phyloP scores from a whole-genome alignment of 1,284 basidiomycete genomes.

The Irpex rosettiformis region DNA sequence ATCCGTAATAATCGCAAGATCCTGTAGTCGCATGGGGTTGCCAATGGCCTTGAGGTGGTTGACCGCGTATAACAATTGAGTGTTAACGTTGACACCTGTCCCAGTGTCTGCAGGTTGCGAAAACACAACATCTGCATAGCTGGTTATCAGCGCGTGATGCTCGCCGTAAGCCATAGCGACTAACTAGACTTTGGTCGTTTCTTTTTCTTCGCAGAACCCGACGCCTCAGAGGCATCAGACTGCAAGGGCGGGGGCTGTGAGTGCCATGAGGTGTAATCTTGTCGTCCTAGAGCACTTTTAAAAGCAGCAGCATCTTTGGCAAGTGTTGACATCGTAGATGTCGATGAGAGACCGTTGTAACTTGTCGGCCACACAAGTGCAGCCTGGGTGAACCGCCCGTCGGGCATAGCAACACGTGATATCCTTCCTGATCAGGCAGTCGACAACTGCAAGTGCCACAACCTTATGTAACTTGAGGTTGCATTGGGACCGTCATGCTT shows the following conservation, averaged over 20 bases:
- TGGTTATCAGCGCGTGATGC: neutral
- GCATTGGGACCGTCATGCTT: no score
- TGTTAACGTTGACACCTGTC: conserved; percentile 78
- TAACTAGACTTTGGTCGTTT: conserved; percentile 62
- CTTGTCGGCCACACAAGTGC: no score
- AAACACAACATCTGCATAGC: conserved; percentile 60
- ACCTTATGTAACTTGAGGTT: no score
- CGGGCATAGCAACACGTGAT: no score
- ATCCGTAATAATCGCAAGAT: conserved; percentile 76
- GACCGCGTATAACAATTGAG: conserved; percentile 83
- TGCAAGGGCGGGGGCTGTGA: conserved; percentile 45
- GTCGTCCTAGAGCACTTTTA: conserved; percentile 56
- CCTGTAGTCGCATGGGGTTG: conserved; percentile 77
- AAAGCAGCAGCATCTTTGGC: conserved; percentile 64
- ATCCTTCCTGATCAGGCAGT: no score
- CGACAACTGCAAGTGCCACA: no score
- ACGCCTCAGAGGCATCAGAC: conserved; percentile 27
- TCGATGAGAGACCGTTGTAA: no score
- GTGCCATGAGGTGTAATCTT: conserved; percentile 73
- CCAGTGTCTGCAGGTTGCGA: conserved; percentile 86
- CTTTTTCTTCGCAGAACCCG: conserved; percentile 49
- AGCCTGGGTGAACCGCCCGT: no score
- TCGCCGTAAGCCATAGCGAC: conserved; percentile 23
- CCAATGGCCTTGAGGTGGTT: conserved; percentile 76
- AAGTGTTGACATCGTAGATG: conserved; percentile 58